A percentile compares a stretch with the other conserved stretches of the same genome.
phyloP scores from a whole-genome alignment of 805 yeast genomes.

The Wickerhamiella dianesei region DNA sequence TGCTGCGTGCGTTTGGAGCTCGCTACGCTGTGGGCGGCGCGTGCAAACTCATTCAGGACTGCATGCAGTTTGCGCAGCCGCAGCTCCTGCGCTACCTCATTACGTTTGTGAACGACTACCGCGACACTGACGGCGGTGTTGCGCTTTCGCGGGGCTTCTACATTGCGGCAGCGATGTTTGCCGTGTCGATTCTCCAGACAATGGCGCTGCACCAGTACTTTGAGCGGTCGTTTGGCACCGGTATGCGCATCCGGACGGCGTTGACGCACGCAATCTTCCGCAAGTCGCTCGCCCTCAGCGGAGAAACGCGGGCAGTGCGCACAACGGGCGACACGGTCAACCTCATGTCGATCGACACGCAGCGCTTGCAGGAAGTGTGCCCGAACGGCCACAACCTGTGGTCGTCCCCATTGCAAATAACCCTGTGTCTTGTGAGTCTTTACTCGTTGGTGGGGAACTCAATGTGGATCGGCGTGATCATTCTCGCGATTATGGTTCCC shows the following conservation, averaged over 20 bases:
- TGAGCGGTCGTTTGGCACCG: slow-evolving; percentile 38
- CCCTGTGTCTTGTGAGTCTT: slow-evolving; percentile 59
- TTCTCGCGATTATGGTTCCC: slow-evolving; percentile 68
- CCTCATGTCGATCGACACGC: slow-evolving; percentile 87
- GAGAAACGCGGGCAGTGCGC: slow-evolving; percentile 47
- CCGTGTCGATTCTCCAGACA: slow-evolving; percentile 46
- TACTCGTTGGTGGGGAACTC: slow-evolving; percentile 64
- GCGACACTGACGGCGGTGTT: slow-evolving; percentile 16
- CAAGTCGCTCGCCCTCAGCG: slow-evolving; percentile 56
- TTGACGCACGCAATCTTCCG: slow-evolving; percentile 54
- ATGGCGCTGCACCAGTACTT: slow-evolving; percentile 54
- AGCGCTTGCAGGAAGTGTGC: slow-evolving; percentile 69
- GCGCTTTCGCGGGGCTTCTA: slow-evolving; percentile 45
- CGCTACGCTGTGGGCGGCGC: slow-evolving; percentile 58
- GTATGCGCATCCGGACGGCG: slow-evolving; percentile 45
- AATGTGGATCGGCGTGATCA: slow-evolving; percentile 87
- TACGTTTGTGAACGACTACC: slow-evolving; percentile 40
- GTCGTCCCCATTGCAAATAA: slow-evolving; percentile 88
- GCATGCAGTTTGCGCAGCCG: slow-evolving; percentile 78
- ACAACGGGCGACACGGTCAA: slow-evolving; percentile 90
- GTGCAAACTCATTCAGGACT: slow-evolving; percentile 62
- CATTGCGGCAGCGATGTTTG: slow-evolving; percentile 51
- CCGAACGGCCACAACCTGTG: slow-evolving; percentile 69
- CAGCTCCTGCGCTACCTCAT: slow-evolving; percentile 61
- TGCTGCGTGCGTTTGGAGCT: slow-evolving; percentile 59